Percentiles rank a stretch among this genome's conserved stretches.
phyloP scores from a whole-genome alignment of 805 yeast species.

The Metschnikowia peoriensis region DNA sequence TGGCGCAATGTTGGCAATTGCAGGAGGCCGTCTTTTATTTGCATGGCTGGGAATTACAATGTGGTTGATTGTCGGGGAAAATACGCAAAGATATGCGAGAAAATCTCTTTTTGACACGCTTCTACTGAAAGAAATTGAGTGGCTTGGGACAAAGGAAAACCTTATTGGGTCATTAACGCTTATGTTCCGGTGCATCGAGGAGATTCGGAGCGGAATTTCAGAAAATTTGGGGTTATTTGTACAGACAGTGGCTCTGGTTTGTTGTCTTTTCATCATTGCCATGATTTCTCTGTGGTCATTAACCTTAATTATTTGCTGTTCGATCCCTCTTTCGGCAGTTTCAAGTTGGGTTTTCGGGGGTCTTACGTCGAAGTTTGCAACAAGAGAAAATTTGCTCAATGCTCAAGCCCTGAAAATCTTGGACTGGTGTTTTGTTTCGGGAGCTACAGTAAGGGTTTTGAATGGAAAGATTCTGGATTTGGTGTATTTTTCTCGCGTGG shows the following conservation, averaged over 20 bases:
- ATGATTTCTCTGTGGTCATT: conserved; percentile 82
- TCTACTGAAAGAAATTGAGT: conserved; percentile 46
- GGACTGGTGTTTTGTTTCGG: conserved; percentile 67
- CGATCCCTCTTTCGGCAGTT: conserved; percentile 63
- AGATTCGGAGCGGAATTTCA: conserved; percentile 62
- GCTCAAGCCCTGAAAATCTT: conserved; percentile 57
- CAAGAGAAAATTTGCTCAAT: conserved; percentile 55
- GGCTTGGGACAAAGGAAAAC: conserved; percentile 62
- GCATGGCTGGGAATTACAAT: conserved; percentile 53
- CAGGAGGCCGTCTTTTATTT: conserved; percentile 29
- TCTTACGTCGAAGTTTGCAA: conserved; percentile 48
- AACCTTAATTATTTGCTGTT: conserved; percentile 71
- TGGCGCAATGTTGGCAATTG: conserved; percentile 33
- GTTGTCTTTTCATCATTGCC: conserved; percentile 60
- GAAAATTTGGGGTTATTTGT: conserved; percentile 60
- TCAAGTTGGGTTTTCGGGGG: conserved; percentile 51
- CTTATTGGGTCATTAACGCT: conserved; percentile 65
- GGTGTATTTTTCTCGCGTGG: conserved; percentile 37
- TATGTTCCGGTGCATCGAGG: conserved; percentile 71
- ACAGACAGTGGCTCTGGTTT: conserved; percentile 51
- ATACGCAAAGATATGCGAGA: conserved; percentile 61
- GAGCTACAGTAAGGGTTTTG: conserved; percentile 58
- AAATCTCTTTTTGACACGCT: conserved; percentile 41
- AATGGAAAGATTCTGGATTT: conserved; percentile 56
- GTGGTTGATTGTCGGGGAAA: conserved; percentile 75